Evolutionary conservation across 306 rosid genomes (phyloP).

Genomic region (Abrus precatorius): DNA sequence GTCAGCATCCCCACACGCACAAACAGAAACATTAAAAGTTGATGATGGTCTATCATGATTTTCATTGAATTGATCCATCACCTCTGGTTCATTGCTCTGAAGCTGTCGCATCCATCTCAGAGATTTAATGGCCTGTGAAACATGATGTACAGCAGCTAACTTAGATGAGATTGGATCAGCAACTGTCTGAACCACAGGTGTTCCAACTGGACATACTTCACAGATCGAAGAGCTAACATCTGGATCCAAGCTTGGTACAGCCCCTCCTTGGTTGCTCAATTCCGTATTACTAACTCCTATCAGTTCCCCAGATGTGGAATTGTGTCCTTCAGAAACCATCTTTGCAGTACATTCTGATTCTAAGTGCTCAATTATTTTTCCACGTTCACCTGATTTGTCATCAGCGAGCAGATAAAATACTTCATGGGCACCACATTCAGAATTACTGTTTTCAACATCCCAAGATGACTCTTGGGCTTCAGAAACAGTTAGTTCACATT

Average conservation of each 20-base stretch:
- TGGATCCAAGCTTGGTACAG: constrained; percentile 44
- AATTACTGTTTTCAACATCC: constrained; percentile 64
- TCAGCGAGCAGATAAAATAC: constrained; percentile 54
- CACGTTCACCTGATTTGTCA: constrained; percentile 57
- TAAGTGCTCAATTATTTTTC: constrained; percentile 49
- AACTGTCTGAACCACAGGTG: constrained; percentile 79
- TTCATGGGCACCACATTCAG: constrained; percentile 61
- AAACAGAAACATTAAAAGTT: constrained; percentile 71
- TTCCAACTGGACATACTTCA: constrained; percentile 65
- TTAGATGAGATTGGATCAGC: constrained; percentile 94
- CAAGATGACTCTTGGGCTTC: constrained; percentile 73
- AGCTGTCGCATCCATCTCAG: constrained; percentile 93
- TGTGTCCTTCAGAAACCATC: constrained; percentile 63
- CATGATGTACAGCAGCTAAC: constrained; percentile 96
- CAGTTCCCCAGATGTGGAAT: constrained; percentile 51
- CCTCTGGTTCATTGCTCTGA: constrained; percentile 75
- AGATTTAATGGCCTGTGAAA: constrained; percentile 98
- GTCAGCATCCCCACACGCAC: constrained; percentile 97
- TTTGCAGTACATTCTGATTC: constrained; percentile 59
- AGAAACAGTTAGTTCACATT: constrained; percentile 67
- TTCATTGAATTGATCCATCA: constrained; percentile 59
- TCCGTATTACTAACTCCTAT: constrained; percentile 54
- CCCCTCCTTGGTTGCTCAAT: constrained; percentile 53
- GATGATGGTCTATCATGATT: constrained; percentile 60
- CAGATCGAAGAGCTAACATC: constrained; percentile 57